These are phyloP conservation scores for Entelexis paramagnoliae DNA, from an alignment of 1,139 yeast species.

Conservation along the genomic window DNA sequence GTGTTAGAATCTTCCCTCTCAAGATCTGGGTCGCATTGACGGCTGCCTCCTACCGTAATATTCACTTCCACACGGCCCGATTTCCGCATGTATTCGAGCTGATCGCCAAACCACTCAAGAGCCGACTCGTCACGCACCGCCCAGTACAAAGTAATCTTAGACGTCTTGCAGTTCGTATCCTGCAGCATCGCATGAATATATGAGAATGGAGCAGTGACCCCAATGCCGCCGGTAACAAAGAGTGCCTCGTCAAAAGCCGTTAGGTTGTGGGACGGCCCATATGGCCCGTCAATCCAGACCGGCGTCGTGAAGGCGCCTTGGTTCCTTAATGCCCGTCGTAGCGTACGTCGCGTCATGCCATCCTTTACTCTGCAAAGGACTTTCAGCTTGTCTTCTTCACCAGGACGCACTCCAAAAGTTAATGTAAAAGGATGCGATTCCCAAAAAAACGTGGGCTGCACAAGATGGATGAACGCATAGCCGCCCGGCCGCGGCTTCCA, in stretches of 20 bases:
- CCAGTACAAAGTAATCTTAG: background rate
- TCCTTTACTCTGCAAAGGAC: conserved; percentile 31
- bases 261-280: conserved; percentile 42
- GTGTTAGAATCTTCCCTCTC: background rate
- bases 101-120: background rate
- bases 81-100: background rate
- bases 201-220: conserved; percentile 44
- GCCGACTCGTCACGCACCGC: background rate
- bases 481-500: conserved; percentile 40
- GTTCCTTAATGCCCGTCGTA: background rate
- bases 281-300: conserved; percentile 44
- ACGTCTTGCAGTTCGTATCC: background rate
- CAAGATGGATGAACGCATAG: conserved; percentile 45
- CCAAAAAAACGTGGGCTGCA: conserved; percentile 34
- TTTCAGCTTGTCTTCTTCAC: conserved; percentile 25
- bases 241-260: conserved; percentile 42
- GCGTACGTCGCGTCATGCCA: conserved; percentile 27
- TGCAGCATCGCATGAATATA: conserved; percentile 24
- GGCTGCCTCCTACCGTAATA: background rate
- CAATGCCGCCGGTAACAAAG: conserved; percentile 56
- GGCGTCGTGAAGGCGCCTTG: background rate
- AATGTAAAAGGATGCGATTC: conserved; percentile 62
- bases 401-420: conserved; percentile 25
- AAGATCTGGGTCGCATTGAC: background rate
- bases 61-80: background rate